Percentiles rank a stretch among this genome's conserved stretches.
These are phyloP conservation scores for Penicillium hesseltinei DNA, from an alignment of 2,329 filamentous ascomycete genomes.

Conservation along the genomic window DNA sequence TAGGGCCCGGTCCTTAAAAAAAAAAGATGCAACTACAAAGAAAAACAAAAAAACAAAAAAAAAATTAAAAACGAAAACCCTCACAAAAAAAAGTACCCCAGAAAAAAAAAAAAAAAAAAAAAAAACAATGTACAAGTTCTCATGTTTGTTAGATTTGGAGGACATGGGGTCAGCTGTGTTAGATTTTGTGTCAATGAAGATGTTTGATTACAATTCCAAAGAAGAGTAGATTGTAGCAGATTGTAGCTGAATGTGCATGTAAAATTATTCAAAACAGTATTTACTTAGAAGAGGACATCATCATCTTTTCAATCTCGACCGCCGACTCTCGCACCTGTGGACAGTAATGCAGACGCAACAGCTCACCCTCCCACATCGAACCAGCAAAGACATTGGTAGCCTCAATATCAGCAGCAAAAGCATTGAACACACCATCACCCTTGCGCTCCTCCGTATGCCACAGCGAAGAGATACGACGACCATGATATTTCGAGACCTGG, in stretches of 20 bases:
- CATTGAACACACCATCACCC: slow-evolving; percentile 83
- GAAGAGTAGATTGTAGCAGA: neutral
- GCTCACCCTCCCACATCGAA: slow-evolving; percentile 90
- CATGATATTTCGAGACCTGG: slow-evolving; percentile 77
- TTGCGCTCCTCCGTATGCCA: slow-evolving; percentile 95
- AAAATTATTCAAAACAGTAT: slow-evolving; percentile 12
- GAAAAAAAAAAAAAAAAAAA: neutral
- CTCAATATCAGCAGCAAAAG: slow-evolving; percentile 71
- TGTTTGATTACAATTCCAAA: neutral
- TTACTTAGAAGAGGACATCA: slow-evolving; percentile 40
- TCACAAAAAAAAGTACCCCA: neutral
- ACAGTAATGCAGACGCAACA: slow-evolving; percentile 80
- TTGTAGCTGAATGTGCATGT: slow-evolving; percentile 8
- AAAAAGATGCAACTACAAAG: neutral
- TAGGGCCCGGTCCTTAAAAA: neutral
- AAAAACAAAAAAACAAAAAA: neutral
- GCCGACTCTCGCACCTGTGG: slow-evolving; percentile 78
- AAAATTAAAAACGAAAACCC: neutral
- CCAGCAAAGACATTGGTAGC: slow-evolving; percentile 85
- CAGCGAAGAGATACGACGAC: slow-evolving; percentile 75
- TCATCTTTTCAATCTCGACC: slow-evolving; percentile 65
- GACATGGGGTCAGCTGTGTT: neutral
- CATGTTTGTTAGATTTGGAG: neutral
- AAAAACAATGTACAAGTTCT: neutral
- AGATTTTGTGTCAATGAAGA: neutral